These are phyloP conservation scores for Chondrus crispus DNA, from an alignment of 23 red algal genomes.

Conservation along the genomic window DNA sequence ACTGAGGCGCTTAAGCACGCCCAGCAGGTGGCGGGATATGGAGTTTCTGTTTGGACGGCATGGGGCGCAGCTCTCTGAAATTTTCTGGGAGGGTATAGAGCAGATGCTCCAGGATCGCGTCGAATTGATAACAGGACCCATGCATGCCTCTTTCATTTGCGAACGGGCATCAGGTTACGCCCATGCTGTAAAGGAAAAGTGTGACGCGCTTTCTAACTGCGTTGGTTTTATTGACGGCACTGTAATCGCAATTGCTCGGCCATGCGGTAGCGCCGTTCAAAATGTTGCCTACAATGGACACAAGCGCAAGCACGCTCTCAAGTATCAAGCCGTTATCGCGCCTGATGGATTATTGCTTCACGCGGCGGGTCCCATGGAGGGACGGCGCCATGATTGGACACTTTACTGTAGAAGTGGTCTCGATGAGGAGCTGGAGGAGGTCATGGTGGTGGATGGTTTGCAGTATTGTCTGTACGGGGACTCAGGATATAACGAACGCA, in stretches of 20 bases:
- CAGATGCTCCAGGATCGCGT: background rate
- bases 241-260: background rate
- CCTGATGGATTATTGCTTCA: slow-evolving; percentile 28
- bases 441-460: background rate
- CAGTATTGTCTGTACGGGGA: slow-evolving; percentile 30
- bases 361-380: background rate
- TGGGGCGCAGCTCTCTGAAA: background rate
- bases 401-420: background rate
- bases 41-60: slow-evolving; percentile 3
- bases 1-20: background rate
- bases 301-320: background rate
- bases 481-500: background rate
- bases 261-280: background rate
- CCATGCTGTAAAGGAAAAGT: background rate
- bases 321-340: slow-evolving; percentile 16
- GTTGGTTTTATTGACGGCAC: slow-evolving; percentile 43
- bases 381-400: slow-evolving; percentile 23
- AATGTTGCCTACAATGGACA: slow-evolving; percentile 10
- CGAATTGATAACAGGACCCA: background rate
- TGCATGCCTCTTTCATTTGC: background rate
- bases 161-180: background rate
- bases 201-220: background rate
- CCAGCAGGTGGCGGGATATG: slow-evolving; percentile 15
- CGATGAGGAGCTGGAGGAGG: background rate
- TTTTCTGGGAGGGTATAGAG: slow-evolving; percentile 7